Conservation (phyloP, 1,139 yeast species). For the Saccharomyces pastorianus region DNA sequence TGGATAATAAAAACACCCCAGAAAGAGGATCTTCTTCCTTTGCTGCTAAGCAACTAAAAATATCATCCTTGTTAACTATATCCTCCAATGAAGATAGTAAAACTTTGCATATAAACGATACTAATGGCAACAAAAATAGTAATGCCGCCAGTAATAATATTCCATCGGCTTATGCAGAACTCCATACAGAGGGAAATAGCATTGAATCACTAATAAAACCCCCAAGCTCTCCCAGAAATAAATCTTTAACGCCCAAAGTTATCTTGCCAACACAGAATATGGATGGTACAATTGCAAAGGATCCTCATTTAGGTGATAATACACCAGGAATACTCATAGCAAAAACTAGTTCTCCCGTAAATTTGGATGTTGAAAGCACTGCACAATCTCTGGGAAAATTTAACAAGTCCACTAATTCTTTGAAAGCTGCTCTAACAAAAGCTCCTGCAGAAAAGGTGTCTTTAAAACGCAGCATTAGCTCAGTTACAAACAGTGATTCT, state of each 20-base stretch:
- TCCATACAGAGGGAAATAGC: neutral
- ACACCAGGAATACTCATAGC: slow-evolving; percentile 13
- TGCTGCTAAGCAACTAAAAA: slow-evolving; percentile 3
- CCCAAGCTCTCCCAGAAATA: neutral
- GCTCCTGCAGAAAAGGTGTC: neutral
- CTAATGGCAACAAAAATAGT: neutral
- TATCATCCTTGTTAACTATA: slow-evolving; percentile 7
- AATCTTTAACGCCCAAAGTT: slow-evolving; percentile 6
- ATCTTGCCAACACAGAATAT: slow-evolving; percentile 19
- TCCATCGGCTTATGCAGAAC: neutral
- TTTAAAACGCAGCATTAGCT: slow-evolving; percentile 11
- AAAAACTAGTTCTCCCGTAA: slow-evolving; percentile 19
- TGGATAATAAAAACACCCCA: neutral
- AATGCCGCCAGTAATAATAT: neutral
- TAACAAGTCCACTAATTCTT: neutral
- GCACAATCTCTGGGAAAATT: neutral
- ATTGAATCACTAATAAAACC: neutral
- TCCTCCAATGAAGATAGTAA: neutral
- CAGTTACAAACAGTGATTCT: neutral
- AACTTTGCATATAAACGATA: neutral
- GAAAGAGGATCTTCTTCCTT: slow-evolving; percentile 4
- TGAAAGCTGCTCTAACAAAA: neutral
- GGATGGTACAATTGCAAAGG: slow-evolving; percentile 3
- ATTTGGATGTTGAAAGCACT: neutral
- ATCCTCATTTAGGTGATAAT: slow-evolving; percentile 2